Conservation (phyloP, 495 filamentous ascomycete genomes). For the Cercophora sp. region DNA sequence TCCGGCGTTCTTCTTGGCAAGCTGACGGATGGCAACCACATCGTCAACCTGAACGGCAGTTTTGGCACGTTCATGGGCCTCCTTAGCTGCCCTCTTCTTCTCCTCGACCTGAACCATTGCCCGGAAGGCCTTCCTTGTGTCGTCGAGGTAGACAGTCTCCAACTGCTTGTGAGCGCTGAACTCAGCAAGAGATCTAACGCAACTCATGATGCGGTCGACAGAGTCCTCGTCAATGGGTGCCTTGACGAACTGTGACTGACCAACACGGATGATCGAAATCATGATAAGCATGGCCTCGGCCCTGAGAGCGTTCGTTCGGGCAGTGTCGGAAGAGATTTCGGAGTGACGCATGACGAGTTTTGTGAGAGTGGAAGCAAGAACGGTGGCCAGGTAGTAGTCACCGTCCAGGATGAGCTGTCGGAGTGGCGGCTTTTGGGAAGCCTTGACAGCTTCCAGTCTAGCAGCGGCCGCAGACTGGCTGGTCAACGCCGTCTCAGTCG, state of each 20-base stretch:
- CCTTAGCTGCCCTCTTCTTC: conserved; percentile 90
- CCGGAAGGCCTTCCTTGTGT: conserved; percentile 92
- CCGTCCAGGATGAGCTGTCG: conserved; percentile 94
- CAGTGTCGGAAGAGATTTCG: conserved; percentile 81
- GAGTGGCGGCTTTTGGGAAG: conserved; percentile 92
- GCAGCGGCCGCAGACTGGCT: conserved; percentile 85
- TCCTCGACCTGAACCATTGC: conserved; percentile 99
- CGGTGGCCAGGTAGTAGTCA: conserved; percentile 94
- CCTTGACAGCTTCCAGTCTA: conserved; percentile 92
- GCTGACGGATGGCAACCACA: conserved; percentile 83
- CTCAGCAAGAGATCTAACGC: conserved; percentile 87
- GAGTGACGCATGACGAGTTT: conserved; percentile 98
- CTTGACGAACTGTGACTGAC: conserved; percentile 97
- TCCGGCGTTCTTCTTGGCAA: conserved; percentile 83
- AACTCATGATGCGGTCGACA: conserved; percentile 94
- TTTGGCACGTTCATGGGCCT: conserved; percentile 87
- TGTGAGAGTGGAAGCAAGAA: conserved; percentile 89
- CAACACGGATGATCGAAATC: conserved; percentile 96
- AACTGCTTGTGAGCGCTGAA: conserved; percentile 85
- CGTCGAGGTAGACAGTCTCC: conserved; percentile 89
- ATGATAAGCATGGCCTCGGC: conserved; percentile 99
- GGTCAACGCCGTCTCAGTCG: conserved; percentile 93
- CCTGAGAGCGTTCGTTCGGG: conserved; percentile 87
- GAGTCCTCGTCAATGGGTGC: conserved; percentile 97
- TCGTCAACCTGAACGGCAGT: conserved; percentile 94